These are phyloP conservation scores for Penicillium decumbens DNA, from an alignment of 2,329 filamentous ascomycete genomes.

Conservation along the genomic window DNA sequence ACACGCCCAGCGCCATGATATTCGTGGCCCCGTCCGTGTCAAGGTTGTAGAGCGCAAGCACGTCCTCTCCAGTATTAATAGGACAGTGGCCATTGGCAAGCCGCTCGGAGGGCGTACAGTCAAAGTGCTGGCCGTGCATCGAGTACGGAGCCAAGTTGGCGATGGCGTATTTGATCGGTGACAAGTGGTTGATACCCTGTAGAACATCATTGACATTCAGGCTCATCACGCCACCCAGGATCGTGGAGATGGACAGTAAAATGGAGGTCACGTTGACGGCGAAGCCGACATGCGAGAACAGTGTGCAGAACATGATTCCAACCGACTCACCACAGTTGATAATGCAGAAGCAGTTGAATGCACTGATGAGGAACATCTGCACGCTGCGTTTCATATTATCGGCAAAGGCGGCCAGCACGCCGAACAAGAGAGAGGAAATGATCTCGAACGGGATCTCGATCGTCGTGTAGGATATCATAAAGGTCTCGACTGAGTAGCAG, in stretches of 20 bases:
- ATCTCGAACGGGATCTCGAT: constrained; percentile 71
- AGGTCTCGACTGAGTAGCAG: constrained; percentile 66
- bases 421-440: constrained; percentile 60
- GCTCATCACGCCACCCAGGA: constrained; percentile 67
- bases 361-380: constrained; percentile 62
- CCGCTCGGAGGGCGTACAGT: constrained; percentile 58
- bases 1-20: constrained; percentile 59
- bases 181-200: constrained; percentile 64
- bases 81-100: constrained; percentile 59
- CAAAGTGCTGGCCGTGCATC: constrained; percentile 57
- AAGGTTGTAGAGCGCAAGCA: constrained; percentile 63
- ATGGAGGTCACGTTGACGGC: constrained; percentile 68
- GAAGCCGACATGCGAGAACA: constrained; percentile 70
- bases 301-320: constrained; percentile 75
- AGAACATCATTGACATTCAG: constrained; percentile 65
- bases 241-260: constrained; percentile 64
- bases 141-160: constrained; percentile 64
- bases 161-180: constrained; percentile 65
- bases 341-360: constrained; percentile 67
- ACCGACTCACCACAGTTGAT: constrained; percentile 70
- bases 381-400: constrained; percentile 60
- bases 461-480: constrained; percentile 64
- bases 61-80: constrained; percentile 62
- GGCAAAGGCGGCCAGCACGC: constrained; percentile 59
- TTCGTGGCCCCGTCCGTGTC: constrained; percentile 59